Base-by-base conservation (phyloP, 805 yeast species). In the Hanseniaspora pseudoguilliermondii region DNA sequence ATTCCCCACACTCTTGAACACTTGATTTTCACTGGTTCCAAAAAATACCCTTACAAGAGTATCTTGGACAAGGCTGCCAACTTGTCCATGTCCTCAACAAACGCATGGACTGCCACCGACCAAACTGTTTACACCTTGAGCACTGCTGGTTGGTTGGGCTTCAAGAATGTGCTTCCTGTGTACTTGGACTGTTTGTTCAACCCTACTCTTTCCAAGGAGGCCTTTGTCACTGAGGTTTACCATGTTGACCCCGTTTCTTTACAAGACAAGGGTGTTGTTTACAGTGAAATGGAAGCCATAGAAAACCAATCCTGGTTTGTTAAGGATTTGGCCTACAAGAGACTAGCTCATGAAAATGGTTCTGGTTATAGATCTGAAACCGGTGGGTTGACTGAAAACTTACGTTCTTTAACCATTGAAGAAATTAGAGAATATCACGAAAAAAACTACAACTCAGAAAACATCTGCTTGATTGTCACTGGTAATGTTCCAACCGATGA, bases 101-200 rank as follows among this genome's bases (percentile, higher is more conserved):
- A 93, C 65, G 98, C 98, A 0, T 90, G 96, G 96, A 93, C 98
- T 0, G 88, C 84, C 0, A 87, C 93, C 5, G 97, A 93, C 69
- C 95, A 87, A 65, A 93, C 98, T 0, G 96, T 89, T 1, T 93
- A 93, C 63, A 88, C 96, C 2, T 73, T 93, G 56, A 78, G 84
- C 9, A 82, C 95, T 40, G 97, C 97, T 0, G 97, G 97, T 10
- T 90, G 96, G 96, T 87, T 86, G 57, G 97, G 97, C 0, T 93
- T 93, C 70, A 79, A 78, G 49, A 76, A 82, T 59, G 71, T 93
- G 32, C 75, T 93, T 34, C 97, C 98, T 0, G 83, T 89, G 3
- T 93, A 91, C 66, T 69, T 93, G 60, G 97, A 93, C 65, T 97
- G 93, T 66, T 69, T 93, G 25, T 67, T 89, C 47, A 68, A 81